Percentiles rank a stretch among this genome's conserved stretches.
These are phyloP conservation scores for Lathyrus sativus DNA, from an alignment of 306 rosid genomes.

Conservation along the genomic window DNA sequence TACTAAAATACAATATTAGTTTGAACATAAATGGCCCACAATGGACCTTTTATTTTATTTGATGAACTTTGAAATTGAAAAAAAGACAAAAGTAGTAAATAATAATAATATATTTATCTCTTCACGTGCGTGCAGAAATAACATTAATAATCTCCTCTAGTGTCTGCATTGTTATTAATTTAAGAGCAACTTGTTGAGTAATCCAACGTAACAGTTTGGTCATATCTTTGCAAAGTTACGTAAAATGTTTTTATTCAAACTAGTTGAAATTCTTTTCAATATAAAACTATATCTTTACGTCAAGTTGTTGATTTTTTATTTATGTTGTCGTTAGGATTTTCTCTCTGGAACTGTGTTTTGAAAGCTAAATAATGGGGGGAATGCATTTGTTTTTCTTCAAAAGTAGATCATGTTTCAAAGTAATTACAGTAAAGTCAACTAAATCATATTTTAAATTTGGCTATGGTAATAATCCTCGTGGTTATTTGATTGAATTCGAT, in stretches of 20 bases:
- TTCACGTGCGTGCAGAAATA: conserved; percentile 50
- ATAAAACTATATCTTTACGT: conserved; percentile 27
- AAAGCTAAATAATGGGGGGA: conserved; percentile 36
- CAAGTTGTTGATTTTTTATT: conserved; percentile 27
- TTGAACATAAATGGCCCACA: conserved; percentile 29
- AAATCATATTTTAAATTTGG: conserved; percentile 6
- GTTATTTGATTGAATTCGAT: neutral
- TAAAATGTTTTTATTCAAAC: conserved; percentile 44
- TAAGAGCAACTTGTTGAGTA: conserved; percentile 35
- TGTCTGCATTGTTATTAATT: neutral
- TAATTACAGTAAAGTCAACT: conserved; percentile 25
- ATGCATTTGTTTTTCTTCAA: conserved; percentile 31
- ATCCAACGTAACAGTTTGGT: conserved; percentile 35
- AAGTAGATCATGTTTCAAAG: conserved; percentile 35
- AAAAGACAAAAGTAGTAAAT: neutral
- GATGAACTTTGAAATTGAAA: conserved; percentile 20
- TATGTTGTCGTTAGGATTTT: neutral
- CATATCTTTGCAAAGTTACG: conserved; percentile 34
- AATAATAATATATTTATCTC: neutral
- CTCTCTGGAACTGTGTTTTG: neutral
- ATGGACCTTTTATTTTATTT: neutral
- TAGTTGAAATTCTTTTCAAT: conserved; percentile 47
- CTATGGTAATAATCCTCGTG: neutral
- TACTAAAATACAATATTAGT: conserved; percentile 4
- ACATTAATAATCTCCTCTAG: too few relatives aligned